Evolutionary conservation across 345 rosid species (phyloP), one percentile per base, ranked within the genome.

Genomic region (Sisymbrium irio): DNA sequence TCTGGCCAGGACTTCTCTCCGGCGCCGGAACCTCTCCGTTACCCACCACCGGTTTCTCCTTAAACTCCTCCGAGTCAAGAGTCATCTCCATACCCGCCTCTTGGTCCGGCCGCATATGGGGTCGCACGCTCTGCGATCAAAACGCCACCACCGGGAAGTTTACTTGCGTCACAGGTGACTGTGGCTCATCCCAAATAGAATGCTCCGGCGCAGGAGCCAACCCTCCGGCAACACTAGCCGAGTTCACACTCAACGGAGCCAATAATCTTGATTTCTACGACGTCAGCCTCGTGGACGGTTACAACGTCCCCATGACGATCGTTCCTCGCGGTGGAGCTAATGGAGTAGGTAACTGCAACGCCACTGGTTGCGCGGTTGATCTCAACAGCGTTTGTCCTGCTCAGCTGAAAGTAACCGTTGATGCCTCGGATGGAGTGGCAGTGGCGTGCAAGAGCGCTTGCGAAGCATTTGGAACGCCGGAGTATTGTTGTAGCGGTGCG

Each of bases 101-200:
- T 7, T 89, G 89, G 89, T 82, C 84, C n/a, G 95, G 87, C 63
- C 85, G 89, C 7, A 25, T 87, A 37, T 89, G 91, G 89, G 89
- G 74, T 5, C 82, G 95, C 6, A 89, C 89, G 1, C 36, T 57
- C 33, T 89, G 91, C 79, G 33, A 75, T 9, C 72, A 78, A 67
- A 77, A 86, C 61, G 14, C 77, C 32, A 61, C 85, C 64, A 69
- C 85, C 7, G 86, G 85, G 1, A 82, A 64, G 11, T 83, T 85
- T 77, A 37, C 81, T 17, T 89, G 91, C 78, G 61, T 81, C 66
- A 85, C 89, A 3, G 87, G 82, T 4, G 90, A 89, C 79, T 89
- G 91, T 25, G 84, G 77, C 71, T 82, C 89, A 0, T 68, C 83
- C 17, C 17, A 67, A 10, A 50, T 85, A 0, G 82, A 82, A 62